Conservation (phyloP, 768 basidiomycete genomes). For the Xerocomus brunneocitrinus region DNA sequence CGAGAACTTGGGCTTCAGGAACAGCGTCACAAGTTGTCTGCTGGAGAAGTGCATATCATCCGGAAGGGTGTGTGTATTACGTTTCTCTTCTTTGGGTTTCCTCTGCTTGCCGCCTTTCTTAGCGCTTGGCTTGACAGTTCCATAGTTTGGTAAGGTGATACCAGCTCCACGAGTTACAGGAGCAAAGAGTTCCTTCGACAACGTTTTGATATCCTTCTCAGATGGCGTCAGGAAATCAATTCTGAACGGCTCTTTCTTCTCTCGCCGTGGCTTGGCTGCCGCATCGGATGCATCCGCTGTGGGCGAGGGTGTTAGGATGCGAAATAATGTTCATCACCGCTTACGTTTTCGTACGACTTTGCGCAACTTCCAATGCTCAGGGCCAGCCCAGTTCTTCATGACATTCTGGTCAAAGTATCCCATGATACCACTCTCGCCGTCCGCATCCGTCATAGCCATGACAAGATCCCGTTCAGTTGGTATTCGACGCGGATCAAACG, state of each 20-base stretch:
- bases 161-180: slow-evolving; percentile 66
- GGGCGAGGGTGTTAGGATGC: slow-evolving; percentile 5
- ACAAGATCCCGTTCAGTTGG: slow-evolving; percentile 77
- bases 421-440: slow-evolving; percentile 53
- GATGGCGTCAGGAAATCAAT: slow-evolving; percentile 70
- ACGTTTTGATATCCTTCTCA: slow-evolving; percentile 55
- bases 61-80: slow-evolving; percentile 75
- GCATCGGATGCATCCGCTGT: slow-evolving; percentile 49
- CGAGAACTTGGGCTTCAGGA: slow-evolving; percentile 93
- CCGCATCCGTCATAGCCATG: slow-evolving; percentile 76
- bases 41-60: slow-evolving; percentile 98
- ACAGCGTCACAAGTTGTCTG: slow-evolving; percentile 83
- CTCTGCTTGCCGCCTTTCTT: slow-evolving; percentile 42
- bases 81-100: slow-evolving; percentile 53
- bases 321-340: slow-evolving; percentile 19
- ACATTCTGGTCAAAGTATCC: slow-evolving; percentile 90
- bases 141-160: slow-evolving; percentile 61
- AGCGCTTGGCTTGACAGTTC: slow-evolving; percentile 22
- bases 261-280: slow-evolving; percentile 51
- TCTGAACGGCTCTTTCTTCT: slow-evolving; percentile 76
- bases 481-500: slow-evolving; percentile 81
- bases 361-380: slow-evolving; percentile 95
- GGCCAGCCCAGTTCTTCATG: slow-evolving; percentile 96
- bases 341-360: slow-evolving; percentile 75
- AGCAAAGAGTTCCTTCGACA: slow-evolving; percentile 71